These are phyloP conservation scores for Phellinidium pouzarii DNA, from an alignment of 1,284 basidiomycete genomes.

Conservation along the genomic window DNA sequence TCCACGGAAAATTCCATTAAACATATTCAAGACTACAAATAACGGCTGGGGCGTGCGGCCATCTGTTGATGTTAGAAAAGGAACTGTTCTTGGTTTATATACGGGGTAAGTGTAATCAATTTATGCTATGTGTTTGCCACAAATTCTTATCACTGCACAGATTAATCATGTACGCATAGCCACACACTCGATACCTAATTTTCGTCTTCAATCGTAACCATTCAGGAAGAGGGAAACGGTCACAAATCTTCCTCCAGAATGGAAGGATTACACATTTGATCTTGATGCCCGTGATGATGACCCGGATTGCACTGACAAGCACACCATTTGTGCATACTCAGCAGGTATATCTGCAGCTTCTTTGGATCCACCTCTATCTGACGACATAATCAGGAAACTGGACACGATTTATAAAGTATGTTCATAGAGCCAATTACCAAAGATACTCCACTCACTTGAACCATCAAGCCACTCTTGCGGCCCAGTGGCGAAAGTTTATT, in stretches of 20 bases:
- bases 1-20: constrained; percentile 41
- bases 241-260: not conserved
- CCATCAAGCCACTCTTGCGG: constrained; percentile 55
- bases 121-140: not conserved
- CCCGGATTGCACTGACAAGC: constrained; percentile 28
- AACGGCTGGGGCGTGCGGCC: constrained; percentile 52
- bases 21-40: constrained; percentile 49
- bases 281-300: constrained; percentile 43
- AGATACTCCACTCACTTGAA: constrained; percentile 4
- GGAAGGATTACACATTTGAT: constrained; percentile 46
- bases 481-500: constrained; percentile 50
- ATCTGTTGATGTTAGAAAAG: constrained; percentile 32
- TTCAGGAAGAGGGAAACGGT: constrained; percentile 33
- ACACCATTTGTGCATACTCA: constrained; percentile 42
- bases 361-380: not conserved
- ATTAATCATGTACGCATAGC: constrained; percentile 24
- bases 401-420: constrained; percentile 67
- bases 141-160: constrained; percentile 12
- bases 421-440: too few relatives aligned
- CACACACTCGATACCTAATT: constrained; percentile 5
- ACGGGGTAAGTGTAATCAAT: constrained; percentile 42
- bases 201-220: constrained; percentile 25
- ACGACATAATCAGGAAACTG: constrained; percentile 47
- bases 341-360: constrained; percentile 33
- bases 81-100: constrained; percentile 56